Base-by-base conservation (phyloP, 306 rosid genomes). In the Urtica urens region DNA sequence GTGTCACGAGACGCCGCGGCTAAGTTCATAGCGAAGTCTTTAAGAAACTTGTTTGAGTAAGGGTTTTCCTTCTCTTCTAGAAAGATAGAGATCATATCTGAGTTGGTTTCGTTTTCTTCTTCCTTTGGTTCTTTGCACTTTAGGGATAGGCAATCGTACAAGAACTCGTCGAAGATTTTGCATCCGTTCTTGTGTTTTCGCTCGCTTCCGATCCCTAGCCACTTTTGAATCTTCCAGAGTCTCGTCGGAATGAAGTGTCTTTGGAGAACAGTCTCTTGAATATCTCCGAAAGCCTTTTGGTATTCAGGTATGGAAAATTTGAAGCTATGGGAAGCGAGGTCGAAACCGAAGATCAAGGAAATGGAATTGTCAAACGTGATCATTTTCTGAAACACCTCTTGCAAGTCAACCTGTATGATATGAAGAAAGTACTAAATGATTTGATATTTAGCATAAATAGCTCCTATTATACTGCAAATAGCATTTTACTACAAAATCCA, bases 1-100 rank as follows among this genome's bases (percentile, higher is more conserved):
- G 85, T 66, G 23, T 68, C 82, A 25, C 75, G 65, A 0, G 82
- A 79, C 0, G 93, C 86, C 0, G 46, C 63, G 25, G 72, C 47
- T 11, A 77, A 57, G 46, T 51, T 68, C 1, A 74, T 38, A 1
- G 67, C 53, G 0, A 58, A 54, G 49, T 81, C 92, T 24, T 74
- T 69, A 7, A 77, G 23, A 65, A 77, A 81, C 62, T 51, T 38
- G 40, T 60, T 52, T 3, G 60, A 29, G 10, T 31, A 22, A 11
- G 52, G 11, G 7, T 31, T 64, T 46, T 58, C 54, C 26, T 43
- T 42, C 4, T 18, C 51, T 28, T 17, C 59, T 8, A 71, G 34
- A 10, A 61, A 57, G 37, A 51, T 17, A 2, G 78, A 58, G 1
- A 76, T 16, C 55, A 80, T 30, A 51, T 70, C 74, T 23, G 62